A percentile compares a stretch with the other conserved stretches of the same genome.
Conservation (phyloP, 495 filamentous ascomycete genomes). For the Lophiotrema nucula region DNA sequence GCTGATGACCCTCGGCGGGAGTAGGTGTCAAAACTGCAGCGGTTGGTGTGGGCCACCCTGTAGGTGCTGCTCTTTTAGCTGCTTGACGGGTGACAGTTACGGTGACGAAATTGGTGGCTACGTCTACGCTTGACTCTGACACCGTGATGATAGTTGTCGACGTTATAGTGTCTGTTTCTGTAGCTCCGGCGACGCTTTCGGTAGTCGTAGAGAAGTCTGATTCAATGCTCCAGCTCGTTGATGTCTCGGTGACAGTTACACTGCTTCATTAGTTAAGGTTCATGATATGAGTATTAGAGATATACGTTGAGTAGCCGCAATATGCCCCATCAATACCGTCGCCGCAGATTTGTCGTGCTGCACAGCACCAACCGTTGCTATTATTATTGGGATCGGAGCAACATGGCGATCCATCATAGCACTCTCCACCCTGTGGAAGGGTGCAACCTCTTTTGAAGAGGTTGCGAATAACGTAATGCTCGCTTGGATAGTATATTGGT, state of each 20-base stretch:
- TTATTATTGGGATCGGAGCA: not conserved
- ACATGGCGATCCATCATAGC: not conserved
- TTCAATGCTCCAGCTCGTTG: not conserved
- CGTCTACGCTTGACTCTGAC: not conserved
- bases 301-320: not conserved
- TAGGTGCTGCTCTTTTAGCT: not conserved
- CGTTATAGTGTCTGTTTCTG: not conserved
- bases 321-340: not conserved
- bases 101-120: not conserved
- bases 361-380: conserved; percentile 1
- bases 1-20: not conserved
- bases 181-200: not conserved
- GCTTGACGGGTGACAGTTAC: not conserved
- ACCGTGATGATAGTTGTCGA: not conserved
- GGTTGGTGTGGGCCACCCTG: not conserved
- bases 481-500: not conserved
- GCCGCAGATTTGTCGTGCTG: not conserved
- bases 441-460: conserved; percentile 6
- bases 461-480: not conserved
- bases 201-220: not conserved
- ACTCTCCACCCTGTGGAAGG: not conserved
- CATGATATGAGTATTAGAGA: not conserved
- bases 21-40: not conserved
- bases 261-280: not conserved
- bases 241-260: not conserved